Conservation (phyloP, 164 flowering plant species). For the Tinospora cordifolia region DNA sequence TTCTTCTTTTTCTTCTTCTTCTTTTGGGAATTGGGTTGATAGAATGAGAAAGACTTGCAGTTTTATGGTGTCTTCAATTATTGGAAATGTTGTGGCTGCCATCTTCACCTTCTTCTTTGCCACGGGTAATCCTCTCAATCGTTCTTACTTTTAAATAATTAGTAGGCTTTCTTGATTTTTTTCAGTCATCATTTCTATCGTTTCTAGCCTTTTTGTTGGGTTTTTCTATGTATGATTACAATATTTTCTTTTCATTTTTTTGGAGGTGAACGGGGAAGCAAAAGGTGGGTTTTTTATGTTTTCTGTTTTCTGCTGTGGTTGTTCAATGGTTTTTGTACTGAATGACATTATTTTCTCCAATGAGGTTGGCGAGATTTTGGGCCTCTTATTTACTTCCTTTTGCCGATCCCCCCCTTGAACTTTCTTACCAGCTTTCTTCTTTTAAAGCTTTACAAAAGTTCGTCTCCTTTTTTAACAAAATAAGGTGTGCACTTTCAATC, state of each 20-base stretch:
- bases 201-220: too few relatives aligned
- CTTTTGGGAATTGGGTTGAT: slow-evolving; percentile 29
- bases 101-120: slow-evolving; percentile 78
- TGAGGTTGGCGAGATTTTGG: background rate
- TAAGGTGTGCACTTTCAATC: too few relatives aligned
- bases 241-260: background rate
- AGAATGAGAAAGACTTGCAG: slow-evolving; percentile 35
- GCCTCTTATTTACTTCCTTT: background rate
- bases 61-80: slow-evolving; percentile 44
- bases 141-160: background rate
- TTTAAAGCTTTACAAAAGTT: background rate
- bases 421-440: background rate
- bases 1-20: slow-evolving; percentile 21
- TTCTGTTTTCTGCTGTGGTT: background rate
- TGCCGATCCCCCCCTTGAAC: background rate
- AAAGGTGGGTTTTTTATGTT: background rate
- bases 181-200: too few relatives aligned
- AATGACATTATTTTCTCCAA: background rate
- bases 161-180: too few relatives aligned
- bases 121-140: slow-evolving; percentile 38
- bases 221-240: too few relatives aligned
- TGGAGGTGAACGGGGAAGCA: background rate
- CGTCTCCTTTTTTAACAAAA: background rate
- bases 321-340: background rate
- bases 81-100: slow-evolving; percentile 71